These are phyloP conservation scores for Blastobotrys terrestris DNA, from an alignment of 805 yeast genomes.

Conservation along the genomic window DNA sequence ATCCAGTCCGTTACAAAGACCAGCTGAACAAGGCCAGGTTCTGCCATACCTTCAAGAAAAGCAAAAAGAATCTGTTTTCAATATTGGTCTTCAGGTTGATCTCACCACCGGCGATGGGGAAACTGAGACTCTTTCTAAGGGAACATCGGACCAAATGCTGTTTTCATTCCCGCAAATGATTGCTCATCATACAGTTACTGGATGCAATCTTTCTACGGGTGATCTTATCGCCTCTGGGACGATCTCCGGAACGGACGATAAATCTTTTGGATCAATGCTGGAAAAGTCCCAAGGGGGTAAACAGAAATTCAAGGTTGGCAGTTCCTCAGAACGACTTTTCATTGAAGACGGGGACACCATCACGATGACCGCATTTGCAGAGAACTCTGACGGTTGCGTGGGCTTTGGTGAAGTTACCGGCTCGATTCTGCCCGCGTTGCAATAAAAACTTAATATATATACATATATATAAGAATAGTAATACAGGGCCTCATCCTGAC, in stretches of 20 bases:
- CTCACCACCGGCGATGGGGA: constrained; percentile 12
- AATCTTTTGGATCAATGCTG: constrained; percentile 19
- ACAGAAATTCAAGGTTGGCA: constrained; percentile 4
- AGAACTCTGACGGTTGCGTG: constrained; percentile 6
- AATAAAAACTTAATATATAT: background rate
- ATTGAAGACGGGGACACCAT: constrained; percentile 19
- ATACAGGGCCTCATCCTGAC: no score
- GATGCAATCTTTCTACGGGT: constrained; percentile 21
- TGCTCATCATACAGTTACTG: constrained; percentile 24
- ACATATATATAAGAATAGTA: no score
- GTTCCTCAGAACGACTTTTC: constrained; percentile 7
- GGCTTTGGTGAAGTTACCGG: constrained; percentile 21
- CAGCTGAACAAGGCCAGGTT: constrained; percentile 14
- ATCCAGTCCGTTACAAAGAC: constrained; percentile 11
- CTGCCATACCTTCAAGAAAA: constrained; percentile 18
- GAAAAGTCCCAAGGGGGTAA: constrained; percentile 20
- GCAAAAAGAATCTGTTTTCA: constrained; percentile 12
- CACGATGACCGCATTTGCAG: constrained; percentile 15
- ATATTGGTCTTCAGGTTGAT: constrained; percentile 15
- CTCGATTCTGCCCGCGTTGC: constrained; percentile 11
- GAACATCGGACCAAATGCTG: constrained; percentile 16
- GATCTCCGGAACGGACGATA: constrained; percentile 16
- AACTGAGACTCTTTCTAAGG: constrained; percentile 7
- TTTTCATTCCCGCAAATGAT: constrained; percentile 25
- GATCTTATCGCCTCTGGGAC: constrained; percentile 26